Evolutionary conservation across 192 early-diverging fungal genomes (phyloP).

Genomic region (Jimgerdemannia lactiflua): DNA sequence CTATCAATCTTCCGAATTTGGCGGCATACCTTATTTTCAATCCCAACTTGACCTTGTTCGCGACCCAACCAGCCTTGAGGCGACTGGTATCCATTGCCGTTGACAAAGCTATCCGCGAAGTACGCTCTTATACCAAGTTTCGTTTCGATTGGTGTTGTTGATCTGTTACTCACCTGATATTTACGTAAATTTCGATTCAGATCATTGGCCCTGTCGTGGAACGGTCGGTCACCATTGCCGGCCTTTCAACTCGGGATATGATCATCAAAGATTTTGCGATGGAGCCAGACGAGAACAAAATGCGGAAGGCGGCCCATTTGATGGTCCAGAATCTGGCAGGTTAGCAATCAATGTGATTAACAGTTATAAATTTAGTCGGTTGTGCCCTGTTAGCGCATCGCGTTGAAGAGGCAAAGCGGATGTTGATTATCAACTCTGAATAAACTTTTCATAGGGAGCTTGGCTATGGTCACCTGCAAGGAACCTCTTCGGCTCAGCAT

Average conservation of each 20-base stretch:
- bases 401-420: not conserved
- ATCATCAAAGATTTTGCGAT: slow-evolving; percentile 94
- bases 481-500: slow-evolving; percentile 90
- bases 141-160: too few relatives aligned
- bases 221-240: slow-evolving; percentile 89
- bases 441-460: slow-evolving; percentile 71
- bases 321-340: slow-evolving; percentile 87
- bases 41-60: slow-evolving; percentile 76
- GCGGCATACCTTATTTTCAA: slow-evolving; percentile 75
- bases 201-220: slow-evolving; percentile 89
- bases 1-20: slow-evolving; percentile 49
- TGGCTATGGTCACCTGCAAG: slow-evolving; percentile 90
- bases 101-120: slow-evolving; percentile 87
- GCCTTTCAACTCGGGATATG: slow-evolving; percentile 88
- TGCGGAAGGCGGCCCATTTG: slow-evolving; percentile 90
- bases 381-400: too few relatives aligned
- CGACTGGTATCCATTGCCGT: slow-evolving; percentile 86
- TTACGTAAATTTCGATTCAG: not conserved
- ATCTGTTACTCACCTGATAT: too few relatives aligned
- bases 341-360: not conserved
- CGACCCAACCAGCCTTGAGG: slow-evolving; percentile 82
- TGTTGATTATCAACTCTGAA: slow-evolving; percentile 49
- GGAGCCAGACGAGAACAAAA: slow-evolving; percentile 91
- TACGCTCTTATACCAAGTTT: slow-evolving; percentile 6
- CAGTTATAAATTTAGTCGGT: not conserved